Evolutionary conservation across 1,284 basidiomycete genomes (phyloP).

Genomic region (Moesziomyces aphidis): DNA sequence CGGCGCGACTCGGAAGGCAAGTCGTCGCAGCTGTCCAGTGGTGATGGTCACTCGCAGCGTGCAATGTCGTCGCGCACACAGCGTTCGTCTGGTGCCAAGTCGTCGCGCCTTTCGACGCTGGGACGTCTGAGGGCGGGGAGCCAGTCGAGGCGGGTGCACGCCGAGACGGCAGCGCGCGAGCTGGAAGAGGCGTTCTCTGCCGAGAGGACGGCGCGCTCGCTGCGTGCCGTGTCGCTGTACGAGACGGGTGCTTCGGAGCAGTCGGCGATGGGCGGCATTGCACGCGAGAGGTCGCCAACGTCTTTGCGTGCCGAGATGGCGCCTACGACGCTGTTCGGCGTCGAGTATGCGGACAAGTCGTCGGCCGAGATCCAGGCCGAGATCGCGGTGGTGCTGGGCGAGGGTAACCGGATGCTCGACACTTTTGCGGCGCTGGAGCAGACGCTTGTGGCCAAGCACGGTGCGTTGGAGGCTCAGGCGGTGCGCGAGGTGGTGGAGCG

Average conservation of each 20-base stretch:
- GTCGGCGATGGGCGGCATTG: neutral
- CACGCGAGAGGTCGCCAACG: conserved; percentile 9
- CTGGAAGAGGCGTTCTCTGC: conserved; percentile 39
- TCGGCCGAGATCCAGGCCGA: conserved; percentile 57
- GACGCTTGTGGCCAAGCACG: conserved; percentile 33
- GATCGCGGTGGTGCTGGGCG: conserved; percentile 52
- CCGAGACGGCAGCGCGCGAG: conserved; percentile 19
- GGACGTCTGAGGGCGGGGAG: conserved; percentile 34
- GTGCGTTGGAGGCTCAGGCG: conserved; percentile 7
- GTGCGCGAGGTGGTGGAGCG: conserved; percentile 11
- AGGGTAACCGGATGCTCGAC: conserved; percentile 49
- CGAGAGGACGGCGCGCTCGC: conserved; percentile 32
- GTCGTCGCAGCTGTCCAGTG: conserved; percentile 38
- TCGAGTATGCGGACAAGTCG: conserved; percentile 45
- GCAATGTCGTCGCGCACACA: conserved; percentile 35
- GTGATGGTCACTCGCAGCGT: conserved; percentile 34
- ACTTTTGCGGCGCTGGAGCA: conserved; percentile 50
- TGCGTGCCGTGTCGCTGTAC: conserved; percentile 34
- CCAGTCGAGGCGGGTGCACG: conserved; percentile 22
- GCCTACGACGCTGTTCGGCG: conserved; percentile 38
- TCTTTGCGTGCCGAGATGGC: conserved; percentile 27
- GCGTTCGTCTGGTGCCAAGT: conserved; percentile 22
- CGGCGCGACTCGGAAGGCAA: conserved; percentile 25
- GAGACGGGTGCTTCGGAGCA: conserved; percentile 8
- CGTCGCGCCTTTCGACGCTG: conserved; percentile 30